Percentiles rank a stretch among this genome's conserved stretches.
These are phyloP conservation scores for Trametes meyenii DNA, from an alignment of 768 basidiomycete species.

Conservation along the genomic window DNA sequence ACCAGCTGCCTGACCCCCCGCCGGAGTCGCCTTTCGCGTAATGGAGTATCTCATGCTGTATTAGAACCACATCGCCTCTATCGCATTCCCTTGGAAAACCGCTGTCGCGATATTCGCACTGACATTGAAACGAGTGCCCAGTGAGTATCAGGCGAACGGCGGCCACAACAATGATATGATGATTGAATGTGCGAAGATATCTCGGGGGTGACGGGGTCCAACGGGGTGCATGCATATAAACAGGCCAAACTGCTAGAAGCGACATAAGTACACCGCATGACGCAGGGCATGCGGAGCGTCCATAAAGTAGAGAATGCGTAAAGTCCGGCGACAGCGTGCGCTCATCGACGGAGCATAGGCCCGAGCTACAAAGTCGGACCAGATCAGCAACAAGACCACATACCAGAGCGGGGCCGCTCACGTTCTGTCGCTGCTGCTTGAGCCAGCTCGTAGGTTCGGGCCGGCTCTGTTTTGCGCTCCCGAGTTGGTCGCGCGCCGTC, in stretches of 20 bases:
- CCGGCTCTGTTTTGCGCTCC: constrained; percentile 45
- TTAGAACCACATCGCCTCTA: constrained; percentile 21
- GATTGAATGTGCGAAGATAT: not conserved
- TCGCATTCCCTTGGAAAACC: not conserved
- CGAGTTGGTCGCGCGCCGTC: constrained; percentile 61
- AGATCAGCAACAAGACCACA: not conserved
- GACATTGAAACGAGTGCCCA: not conserved
- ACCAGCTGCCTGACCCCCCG: constrained; percentile 20
- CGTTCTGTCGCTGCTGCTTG: constrained; percentile 62
- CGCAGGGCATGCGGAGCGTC: too few relatives aligned
- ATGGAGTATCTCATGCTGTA: constrained; percentile 27
- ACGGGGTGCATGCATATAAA: constrained; percentile 3
- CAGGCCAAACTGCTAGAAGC: not conserved
- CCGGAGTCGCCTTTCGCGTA: constrained; percentile 20
- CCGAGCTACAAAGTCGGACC: constrained; percentile 27
- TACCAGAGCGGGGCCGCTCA: constrained; percentile 27
- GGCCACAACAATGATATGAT: not conserved
- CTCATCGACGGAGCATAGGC: constrained; percentile 34
- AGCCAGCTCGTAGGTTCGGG: constrained; percentile 70
- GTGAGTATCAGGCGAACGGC: not conserved
- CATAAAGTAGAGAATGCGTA: not conserved
- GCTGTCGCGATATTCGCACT: not conserved
- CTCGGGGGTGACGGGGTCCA: not conserved
- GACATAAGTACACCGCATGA: not conserved
- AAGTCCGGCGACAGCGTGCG: not conserved